Evolutionary conservation across 2,329 filamentous ascomycete genomes (phyloP), one percentile per base, ranked within the genome.

Genomic region (Dryadomyces quercus-mongolicae): DNA sequence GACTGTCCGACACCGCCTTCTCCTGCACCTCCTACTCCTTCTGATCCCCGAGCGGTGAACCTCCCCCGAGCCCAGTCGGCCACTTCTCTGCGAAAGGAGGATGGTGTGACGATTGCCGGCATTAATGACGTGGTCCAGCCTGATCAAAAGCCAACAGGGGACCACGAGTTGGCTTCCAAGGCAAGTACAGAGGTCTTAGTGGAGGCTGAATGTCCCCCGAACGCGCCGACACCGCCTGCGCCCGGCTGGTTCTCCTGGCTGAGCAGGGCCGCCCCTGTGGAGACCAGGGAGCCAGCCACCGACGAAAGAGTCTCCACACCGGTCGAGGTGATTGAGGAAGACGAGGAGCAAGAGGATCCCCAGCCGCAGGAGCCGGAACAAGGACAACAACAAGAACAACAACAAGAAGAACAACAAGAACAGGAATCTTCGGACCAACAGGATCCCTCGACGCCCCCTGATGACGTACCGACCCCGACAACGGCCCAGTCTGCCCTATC

Each of bases 201-300:
- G 10, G 20, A 20, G 21, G 13, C 13, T 5, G 20, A 22, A 9
- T 9, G 9, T 13, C 49, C 5, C 22, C 40, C 3, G 5, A 18
- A 20, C 40, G 21, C 25, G 16, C 47, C 7, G 20, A 47, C 9
- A 16, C 52, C 10, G 22, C 51, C 54, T 10, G 21, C 43, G 4
- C 10, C 34, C 2, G 55, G 58, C 21, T 60, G 58, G 58, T 45
- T 60, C 5, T 59, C 57, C 5, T 60, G 58, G 58, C 21, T 58
- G 1, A 18, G 50, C 12, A 55, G 55, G 38, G 52, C 51, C 18
- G 55, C 46, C 18, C 18, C 38, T 16, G 22, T 60, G 20, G 51
- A 59, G 5, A 54, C 57, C 36, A 62, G 61, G 21, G 46, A 55
- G 12, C 34, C 49, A 56, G 25, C 62, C 65, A 44, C 58, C n/a